These are phyloP conservation scores for Sporisorium exsertum DNA, from an alignment of 1,284 basidiomycete genomes.

Conservation along the genomic window DNA sequence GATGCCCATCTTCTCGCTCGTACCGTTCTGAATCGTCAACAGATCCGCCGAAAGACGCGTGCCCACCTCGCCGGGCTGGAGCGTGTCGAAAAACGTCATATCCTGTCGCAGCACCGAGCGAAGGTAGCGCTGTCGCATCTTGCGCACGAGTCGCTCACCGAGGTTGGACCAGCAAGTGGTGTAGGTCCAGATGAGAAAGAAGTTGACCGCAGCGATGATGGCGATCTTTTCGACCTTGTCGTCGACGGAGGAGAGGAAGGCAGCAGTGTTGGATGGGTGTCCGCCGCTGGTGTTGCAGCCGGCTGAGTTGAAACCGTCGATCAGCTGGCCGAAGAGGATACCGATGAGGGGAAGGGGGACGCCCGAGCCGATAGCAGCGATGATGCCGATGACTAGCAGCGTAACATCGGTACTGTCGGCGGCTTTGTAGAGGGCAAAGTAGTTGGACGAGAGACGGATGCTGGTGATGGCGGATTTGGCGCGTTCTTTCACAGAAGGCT, in stretches of 20 bases:
- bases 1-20: conserved; percentile 63
- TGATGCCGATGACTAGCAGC: conserved; percentile 48
- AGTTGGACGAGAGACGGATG: conserved; percentile 47
- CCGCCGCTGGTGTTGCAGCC: conserved; percentile 26
- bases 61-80: conserved; percentile 56
- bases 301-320: conserved; percentile 59
- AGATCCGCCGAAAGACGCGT: conserved; percentile 57
- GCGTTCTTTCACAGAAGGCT: conserved; percentile 12
- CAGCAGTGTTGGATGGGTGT: conserved; percentile 27
- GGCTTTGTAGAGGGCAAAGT: conserved; percentile 47
- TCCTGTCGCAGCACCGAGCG: conserved; percentile 71
- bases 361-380: conserved; percentile 58
- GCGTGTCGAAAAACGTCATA: conserved; percentile 63
- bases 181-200: conserved; percentile 64
- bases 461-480: conserved; percentile 9
- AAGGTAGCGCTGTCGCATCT: conserved; percentile 70
- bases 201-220: conserved; percentile 60
- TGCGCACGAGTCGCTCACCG: conserved; percentile 59
- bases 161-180: conserved; percentile 61
- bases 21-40: conserved; percentile 60
- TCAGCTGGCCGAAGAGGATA: conserved; percentile 60
- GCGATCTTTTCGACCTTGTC: conserved; percentile 58
- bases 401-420: conserved; percentile 37
- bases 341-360: conserved; percentile 63
- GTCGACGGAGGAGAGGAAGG: conserved; percentile 48